Base-by-base conservation (phyloP, 495 filamentous ascomycete species). In the Penicillium waksmanii region DNA sequence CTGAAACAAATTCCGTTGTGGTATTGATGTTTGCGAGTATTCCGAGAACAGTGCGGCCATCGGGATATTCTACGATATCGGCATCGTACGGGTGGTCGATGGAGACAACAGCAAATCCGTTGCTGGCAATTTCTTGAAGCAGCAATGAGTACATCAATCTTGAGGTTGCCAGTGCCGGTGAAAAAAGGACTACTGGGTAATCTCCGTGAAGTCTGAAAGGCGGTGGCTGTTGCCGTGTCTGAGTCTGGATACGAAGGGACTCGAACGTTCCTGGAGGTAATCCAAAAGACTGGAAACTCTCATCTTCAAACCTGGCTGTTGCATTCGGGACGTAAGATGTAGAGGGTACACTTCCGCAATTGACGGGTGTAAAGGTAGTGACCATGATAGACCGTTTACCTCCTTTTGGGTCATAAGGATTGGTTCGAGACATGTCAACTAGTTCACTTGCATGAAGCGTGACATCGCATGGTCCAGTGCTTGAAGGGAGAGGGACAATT, bases 71-170 rank as follows among this genome's bases (percentile, higher is more conserved):
- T 25, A 85, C 76, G 27, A 83, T 62, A 17, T 56, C 31, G 8
- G 72, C 64, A 51, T 84, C 83, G 61, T 82, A 82, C 1, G 82
- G 68, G 53, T 80, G 75, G 56, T 86, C 84, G 19, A 85, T 58
- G 8, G 74, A 66, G 1, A 79, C 63, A 15, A 85, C 78, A 36
- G 71, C 70, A 65, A 74, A 82, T 42, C 82, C 82, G 17, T 67
- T 55, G 56, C 77, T 81, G 6, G 82, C 80, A 17, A 84, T 67
- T 72, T 69, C 40, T 52, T 75, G 65, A n/a, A 70, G 64, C 17
- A 76, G 57, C 31, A 66, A 69, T 11, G 64, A 77, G 64, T 85
- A 82, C 9, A 77, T n/a, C 3, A 70, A 46, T 17, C 77, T 65
- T 4, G 71, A 64, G 9, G 55, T 53, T 1, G 67, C 66, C 7